A percentile compares a stretch with the other conserved stretches of the same genome.
Evolutionary conservation across 2,329 filamentous ascomycete genomes (phyloP).

Genomic region (Ascochyta clinopodiicola): DNA sequence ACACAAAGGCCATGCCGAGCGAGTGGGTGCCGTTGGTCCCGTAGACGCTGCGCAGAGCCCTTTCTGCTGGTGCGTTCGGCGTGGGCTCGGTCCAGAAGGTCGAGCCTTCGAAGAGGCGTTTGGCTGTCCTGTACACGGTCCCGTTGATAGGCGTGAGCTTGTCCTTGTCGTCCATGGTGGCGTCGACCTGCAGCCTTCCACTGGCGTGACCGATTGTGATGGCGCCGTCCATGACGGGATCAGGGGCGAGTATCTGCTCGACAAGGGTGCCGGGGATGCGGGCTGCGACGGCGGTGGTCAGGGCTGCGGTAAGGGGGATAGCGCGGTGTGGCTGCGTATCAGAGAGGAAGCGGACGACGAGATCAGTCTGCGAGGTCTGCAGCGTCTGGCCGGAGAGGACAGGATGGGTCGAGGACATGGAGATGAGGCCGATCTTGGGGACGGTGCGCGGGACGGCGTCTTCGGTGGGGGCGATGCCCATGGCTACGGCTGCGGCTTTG

Average conservation of each 20-base stretch:
- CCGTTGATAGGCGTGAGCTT: conserved; percentile 32
- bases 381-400: conserved; percentile 50
- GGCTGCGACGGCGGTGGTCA: conserved; percentile 52
- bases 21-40: conserved; percentile 23
- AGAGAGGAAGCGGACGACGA: conserved; percentile 54
- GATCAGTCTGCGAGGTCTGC: conserved; percentile 42
- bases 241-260: conserved; percentile 35
- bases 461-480: conserved; percentile 62
- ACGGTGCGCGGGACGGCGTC: conserved; percentile 61
- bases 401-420: conserved; percentile 46
- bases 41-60: conserved; percentile 2
- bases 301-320: conserved; percentile 52
- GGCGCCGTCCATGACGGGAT: conserved; percentile 33
- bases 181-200: conserved; percentile 47
- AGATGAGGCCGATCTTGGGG: conserved; percentile 68
- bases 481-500: conserved; percentile 62
- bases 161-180: conserved; percentile 37
- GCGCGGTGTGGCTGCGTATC: conserved; percentile 54
- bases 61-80: background rate
- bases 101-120: conserved; percentile 47
- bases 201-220: conserved; percentile 52
- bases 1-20: conserved; percentile 32
- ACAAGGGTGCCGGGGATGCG: conserved; percentile 47
- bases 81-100: conserved; percentile 30
- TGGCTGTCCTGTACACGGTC: conserved; percentile 47